Evolutionary conservation across 768 basidiomycete species (phyloP).

Genomic region (Termitomyces titanicus): DNA sequence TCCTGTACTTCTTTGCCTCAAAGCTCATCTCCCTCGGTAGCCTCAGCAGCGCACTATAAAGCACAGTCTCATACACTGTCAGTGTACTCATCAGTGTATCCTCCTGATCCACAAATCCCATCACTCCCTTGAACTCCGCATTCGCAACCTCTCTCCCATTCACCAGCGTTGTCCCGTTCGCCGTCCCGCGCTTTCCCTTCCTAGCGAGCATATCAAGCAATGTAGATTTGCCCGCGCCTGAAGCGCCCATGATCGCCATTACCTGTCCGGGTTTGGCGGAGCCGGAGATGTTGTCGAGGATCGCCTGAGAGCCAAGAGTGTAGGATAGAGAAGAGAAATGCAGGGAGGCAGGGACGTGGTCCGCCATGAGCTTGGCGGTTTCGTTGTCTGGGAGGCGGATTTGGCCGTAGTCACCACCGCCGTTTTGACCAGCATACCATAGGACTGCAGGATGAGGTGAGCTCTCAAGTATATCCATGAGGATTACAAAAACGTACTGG

Average conservation of each 20-base stretch:
- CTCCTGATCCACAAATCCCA: constrained; percentile 97
- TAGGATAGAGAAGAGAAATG: constrained; percentile 88
- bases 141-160: constrained; percentile 81
- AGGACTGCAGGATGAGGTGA: constrained; percentile 40
- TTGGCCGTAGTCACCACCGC: constrained; percentile 61
- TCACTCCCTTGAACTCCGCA: constrained; percentile 76
- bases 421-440: constrained; percentile 88
- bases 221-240: constrained; percentile 95
- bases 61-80: constrained; percentile 96
- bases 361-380: constrained; percentile 82
- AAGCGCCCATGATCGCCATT: constrained; percentile 96
- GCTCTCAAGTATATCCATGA: not conserved
- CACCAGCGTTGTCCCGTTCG: constrained; percentile 72
- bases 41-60: constrained; percentile 88
- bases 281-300: constrained; percentile 82
- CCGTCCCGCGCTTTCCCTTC: constrained; percentile 78
- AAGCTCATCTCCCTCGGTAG: constrained; percentile 93
- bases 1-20: constrained; percentile 92
- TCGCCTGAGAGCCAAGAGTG: constrained; percentile 56
- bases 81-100: constrained; percentile 96
- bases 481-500: constrained; percentile 35
- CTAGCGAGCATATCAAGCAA: constrained; percentile 94
- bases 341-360: constrained; percentile 92
- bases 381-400: constrained; percentile 82
- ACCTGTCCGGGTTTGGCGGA: constrained; percentile 85